Conservation (phyloP, 768 basidiomycete species). For the Coprinopsis strossmayeri region DNA sequence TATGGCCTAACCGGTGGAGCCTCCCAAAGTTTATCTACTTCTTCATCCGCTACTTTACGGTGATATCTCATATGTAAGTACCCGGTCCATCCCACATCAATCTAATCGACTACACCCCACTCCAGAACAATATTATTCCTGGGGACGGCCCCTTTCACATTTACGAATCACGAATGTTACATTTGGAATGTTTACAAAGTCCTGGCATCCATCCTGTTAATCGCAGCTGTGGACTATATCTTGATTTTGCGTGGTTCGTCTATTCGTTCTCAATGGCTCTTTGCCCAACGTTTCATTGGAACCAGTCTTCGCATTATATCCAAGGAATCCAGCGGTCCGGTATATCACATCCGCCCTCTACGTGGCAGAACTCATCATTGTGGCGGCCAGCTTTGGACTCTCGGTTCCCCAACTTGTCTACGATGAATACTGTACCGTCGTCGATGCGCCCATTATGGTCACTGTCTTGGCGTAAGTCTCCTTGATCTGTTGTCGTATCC, state of each 20-base stretch:
- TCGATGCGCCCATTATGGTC: conserved; percentile 19
- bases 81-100: not conserved
- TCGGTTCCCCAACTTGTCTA: conserved; percentile 25
- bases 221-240: conserved; percentile 29
- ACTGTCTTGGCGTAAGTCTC: conserved; percentile 25
- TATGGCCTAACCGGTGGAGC: conserved; percentile 33
- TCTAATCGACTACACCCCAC: not conserved
- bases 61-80: conserved; percentile 30
- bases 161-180: conserved; percentile 27
- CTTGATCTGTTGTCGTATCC: not conserved
- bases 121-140: conserved; percentile 29
- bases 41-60: conserved; percentile 30
- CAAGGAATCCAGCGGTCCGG: conserved; percentile 24
- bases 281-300: conserved; percentile 21
- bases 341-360: conserved; percentile 21
- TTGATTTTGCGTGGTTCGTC: conserved; percentile 32
- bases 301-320: conserved; percentile 37
- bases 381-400: conserved; percentile 23
- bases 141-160: conserved; percentile 25
- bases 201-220: conserved; percentile 22
- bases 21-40: conserved; percentile 31
- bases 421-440: conserved; percentile 27
- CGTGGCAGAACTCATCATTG: conserved; percentile 23
- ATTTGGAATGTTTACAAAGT: conserved; percentile 40
- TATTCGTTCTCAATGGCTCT: not conserved